Evolutionary conservation across 257 asterid genomes (phyloP).

Genomic region (Solanum boliviense): DNA sequence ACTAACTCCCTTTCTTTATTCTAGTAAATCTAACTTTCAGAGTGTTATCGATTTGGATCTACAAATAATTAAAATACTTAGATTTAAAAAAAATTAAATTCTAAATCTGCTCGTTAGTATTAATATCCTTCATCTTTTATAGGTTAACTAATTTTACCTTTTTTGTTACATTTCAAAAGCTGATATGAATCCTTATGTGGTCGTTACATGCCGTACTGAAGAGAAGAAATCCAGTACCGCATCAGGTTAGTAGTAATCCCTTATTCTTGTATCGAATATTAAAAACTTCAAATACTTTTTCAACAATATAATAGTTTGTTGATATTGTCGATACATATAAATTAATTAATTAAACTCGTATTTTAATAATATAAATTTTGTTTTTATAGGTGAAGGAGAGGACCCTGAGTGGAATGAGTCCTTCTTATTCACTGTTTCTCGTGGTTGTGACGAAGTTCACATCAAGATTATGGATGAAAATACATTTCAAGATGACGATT

Average conservation of each 20-base stretch:
- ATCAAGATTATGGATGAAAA: neutral
- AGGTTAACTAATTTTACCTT: neutral
- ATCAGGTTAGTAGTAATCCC: neutral
- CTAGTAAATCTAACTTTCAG: neutral
- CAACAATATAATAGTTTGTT: neutral
- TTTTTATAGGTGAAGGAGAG: neutral
- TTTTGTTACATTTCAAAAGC: neutral
- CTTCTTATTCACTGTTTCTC: neutral
- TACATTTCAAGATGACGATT: neutral
- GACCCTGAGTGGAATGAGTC: neutral
- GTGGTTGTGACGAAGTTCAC: neutral
- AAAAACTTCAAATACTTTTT: neutral
- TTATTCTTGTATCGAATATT: neutral
- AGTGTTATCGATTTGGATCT: neutral
- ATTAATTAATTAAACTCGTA: neutral
- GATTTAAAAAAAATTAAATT: neutral
- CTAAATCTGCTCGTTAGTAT: neutral
- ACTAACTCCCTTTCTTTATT: neutral
- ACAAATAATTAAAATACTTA: neutral
- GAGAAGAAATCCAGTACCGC: neutral
- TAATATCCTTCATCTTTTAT: neutral
- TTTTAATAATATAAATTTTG: neutral
- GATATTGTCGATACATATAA: neutral
- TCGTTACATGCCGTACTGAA: neutral
- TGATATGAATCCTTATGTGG: neutral